Evolutionary conservation across 305 asterid genomes (phyloP), one percentile per base, ranked within the genome.

Genomic region (Solanum hybrid): DNA sequence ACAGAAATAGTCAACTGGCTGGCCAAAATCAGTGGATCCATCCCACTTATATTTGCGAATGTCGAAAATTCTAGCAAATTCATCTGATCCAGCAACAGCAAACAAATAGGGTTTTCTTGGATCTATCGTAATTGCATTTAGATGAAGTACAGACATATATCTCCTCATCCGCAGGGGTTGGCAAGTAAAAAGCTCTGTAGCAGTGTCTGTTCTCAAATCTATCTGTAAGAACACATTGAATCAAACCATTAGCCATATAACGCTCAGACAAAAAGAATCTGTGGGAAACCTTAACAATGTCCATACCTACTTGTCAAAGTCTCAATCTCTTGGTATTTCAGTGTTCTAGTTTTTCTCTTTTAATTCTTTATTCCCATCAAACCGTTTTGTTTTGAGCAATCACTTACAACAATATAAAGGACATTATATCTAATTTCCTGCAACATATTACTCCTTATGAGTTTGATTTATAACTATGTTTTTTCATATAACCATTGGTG

Each of bases 1-100:
- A 88, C 98, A 97, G 91, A 95, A 96, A 90, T 89, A 91, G 90
- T 97, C 95, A 86, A 93, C 96, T 20, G 99, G 99, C 88, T 91
- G 94, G 86, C 94, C 98, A 92, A 92, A 94, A 87, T 93, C 94
- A 79, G 95, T 88, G 71, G 99, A 94, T 64, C 93, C 95, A 87
- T 94, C 94, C 95, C 96, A 96, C 89, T 92, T 94, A 93, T 90
- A 94, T 84, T 90, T 94, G 89, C 99, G 99, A 86, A 96, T 93
- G 93, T 97, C 99, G 91, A 89, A 97, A 34, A 96, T 93, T 89
- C 99, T 95, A 80, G 98, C 96, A 94, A 92, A 94, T 89, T 94
- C 95, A 89, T 97, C 99, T 20, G 96, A 92, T 90, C 99, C 99
- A 75, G 98, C 99, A 78, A 95, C 94, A 27, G 98, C 95, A 92